Evolutionary conservation across 495 filamentous ascomycete species (phyloP).

Genomic region (Recurvomyces mirabilis): DNA sequence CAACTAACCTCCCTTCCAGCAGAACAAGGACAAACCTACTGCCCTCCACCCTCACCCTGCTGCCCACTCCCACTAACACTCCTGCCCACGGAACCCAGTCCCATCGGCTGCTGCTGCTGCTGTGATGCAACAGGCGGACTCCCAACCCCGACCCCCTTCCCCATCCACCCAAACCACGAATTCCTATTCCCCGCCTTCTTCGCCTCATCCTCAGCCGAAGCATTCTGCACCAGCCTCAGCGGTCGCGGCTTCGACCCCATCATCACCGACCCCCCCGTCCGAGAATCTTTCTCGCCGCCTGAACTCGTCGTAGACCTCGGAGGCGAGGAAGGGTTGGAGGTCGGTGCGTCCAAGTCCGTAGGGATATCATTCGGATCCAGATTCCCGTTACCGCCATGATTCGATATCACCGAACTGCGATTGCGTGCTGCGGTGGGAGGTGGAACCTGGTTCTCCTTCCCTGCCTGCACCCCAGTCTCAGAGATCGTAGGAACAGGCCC

Average conservation of each 20-base stretch:
- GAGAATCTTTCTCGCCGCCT: neutral
- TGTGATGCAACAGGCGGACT: too few relatives aligned
- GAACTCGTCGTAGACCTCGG: conserved; percentile 12
- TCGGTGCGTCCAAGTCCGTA: neutral
- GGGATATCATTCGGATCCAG: neutral
- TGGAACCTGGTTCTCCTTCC: conserved; percentile 7
- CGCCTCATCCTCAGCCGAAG: conserved; percentile 38
- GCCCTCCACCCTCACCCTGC: too few relatives aligned
- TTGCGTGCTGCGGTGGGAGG: neutral
- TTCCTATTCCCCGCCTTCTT: conserved; percentile 49
- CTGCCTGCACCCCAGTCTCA: neutral
- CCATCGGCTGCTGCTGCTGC: too few relatives aligned
- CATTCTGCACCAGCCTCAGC: conserved; percentile 72
- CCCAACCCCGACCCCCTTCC: too few relatives aligned
- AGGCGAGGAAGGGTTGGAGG: conserved; percentile 15
- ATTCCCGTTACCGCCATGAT: neutral
- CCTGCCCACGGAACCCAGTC: too few relatives aligned
- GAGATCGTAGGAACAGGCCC: conserved; percentile 8
- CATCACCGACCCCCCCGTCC: conserved; percentile 39
- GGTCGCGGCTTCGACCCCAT: conserved; percentile 73
- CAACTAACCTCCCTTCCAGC: too few relatives aligned
- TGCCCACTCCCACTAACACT: too few relatives aligned
- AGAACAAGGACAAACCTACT: too few relatives aligned
- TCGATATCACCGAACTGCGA: conserved; percentile 7
- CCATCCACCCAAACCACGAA: conserved; percentile 53